Evolutionary conservation across 352 stramenopile genomes (phyloP), one percentile per base, ranked within the genome.

Genomic region (Globisporangium acanthophoron): DNA sequence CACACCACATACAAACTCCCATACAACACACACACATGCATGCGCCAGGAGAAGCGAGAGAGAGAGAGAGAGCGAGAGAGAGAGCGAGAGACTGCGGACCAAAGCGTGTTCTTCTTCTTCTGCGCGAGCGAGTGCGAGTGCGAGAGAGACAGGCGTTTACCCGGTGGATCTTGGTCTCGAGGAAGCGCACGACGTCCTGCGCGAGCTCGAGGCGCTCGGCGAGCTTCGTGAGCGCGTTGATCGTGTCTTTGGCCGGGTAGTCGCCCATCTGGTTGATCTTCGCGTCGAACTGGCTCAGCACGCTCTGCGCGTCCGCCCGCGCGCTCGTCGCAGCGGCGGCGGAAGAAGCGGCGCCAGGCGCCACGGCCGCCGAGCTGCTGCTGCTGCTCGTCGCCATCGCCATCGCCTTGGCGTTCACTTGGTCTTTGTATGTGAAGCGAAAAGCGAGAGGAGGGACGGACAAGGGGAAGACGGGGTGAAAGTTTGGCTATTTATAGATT

Each of bases 81-180:
- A 29, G 35, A 62, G 53, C 52, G 29, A 16, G 29, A 39, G 43
- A 48, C 6, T 2, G 43, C 37, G 40, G 29, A 20, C 45, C 7
- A 35, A n/a, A 18, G 37, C 37, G 37, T 43, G 37, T 43, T 43
- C 45, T 24, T 50, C 12, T 50, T 33, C 20, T 50, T 16, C 45
- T 31, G 21, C 44, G n/a, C 8, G 24, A 27, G 24, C 24, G 24
- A 27, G 24, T 27, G 24, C 44, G 35, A 27, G 16, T 16, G n/a
- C 61, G 52, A 67, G 61, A 33, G 13, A 27, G 16, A 8, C 13
- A 35, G 47, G 6, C 13, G 21, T 39, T 52, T 52, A 18, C 85
- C 76, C 81, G 78, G 64, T 92, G 77, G 70, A 95, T 90, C 75
- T 95, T 95, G 59, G 82, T 92, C 65, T 93, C 84, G 58, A 95